Conservation (phyloP, 768 basidiomycete species). For the Bullera alba region DNA sequence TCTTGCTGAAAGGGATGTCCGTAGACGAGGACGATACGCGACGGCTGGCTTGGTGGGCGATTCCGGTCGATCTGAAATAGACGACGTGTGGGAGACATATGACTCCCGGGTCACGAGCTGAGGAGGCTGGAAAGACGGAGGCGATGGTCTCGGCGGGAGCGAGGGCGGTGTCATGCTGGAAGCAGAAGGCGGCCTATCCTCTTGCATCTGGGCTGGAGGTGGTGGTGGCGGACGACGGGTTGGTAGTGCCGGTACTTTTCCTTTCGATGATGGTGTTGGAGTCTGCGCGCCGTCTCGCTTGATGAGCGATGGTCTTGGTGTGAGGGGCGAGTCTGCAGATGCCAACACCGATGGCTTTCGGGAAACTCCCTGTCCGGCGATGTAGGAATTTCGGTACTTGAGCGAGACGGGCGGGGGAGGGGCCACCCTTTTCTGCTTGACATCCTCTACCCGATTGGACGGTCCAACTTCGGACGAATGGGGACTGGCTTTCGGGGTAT, state of each 20-base stretch:
- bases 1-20: not conserved
- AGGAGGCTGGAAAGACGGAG: not conserved
- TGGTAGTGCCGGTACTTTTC: constrained; percentile 10
- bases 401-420: constrained; percentile 17
- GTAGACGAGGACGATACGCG: not conserved
- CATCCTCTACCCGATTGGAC: not conserved
- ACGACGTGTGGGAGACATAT: constrained; percentile 9
- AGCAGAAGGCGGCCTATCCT: no score
- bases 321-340: constrained; percentile 24
- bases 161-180: no score
- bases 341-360: constrained; percentile 15
- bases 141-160: no score
- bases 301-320: not conserved
- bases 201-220: constrained; percentile 6
- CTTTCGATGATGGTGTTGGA: constrained; percentile 5
- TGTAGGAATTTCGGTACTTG: not conserved
- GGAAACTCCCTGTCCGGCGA: not conserved
- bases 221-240: constrained; percentile 25
- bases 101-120: constrained; percentile 17
- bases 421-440: not conserved
- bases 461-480: not conserved
- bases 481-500: no score
- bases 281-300: no score
- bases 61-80: constrained; percentile 10
- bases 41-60: not conserved